phyloP scores from a whole-genome alignment of 2,329 filamentous ascomycete genomes.

The Neonectria coccinea region DNA sequence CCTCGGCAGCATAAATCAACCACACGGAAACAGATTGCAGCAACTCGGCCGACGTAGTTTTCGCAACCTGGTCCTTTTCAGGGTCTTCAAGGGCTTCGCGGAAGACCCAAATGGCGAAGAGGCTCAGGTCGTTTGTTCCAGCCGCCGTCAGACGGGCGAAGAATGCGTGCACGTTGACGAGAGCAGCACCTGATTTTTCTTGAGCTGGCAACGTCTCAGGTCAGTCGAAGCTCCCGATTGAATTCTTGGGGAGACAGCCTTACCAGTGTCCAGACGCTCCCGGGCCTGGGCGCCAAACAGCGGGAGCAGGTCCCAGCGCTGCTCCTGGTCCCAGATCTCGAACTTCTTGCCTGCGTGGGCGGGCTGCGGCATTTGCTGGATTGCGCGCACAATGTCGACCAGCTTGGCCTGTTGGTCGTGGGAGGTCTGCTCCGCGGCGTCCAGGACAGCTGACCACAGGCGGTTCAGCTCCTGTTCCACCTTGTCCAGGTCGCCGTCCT shows the following conservation, averaged over 20 bases:
- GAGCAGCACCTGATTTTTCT: conserved; percentile 23
- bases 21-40: conserved; percentile 30
- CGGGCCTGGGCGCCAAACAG: conserved; percentile 33
- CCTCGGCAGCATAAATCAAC: conserved; percentile 29
- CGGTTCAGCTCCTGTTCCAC: conserved; percentile 29
- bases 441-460: conserved; percentile 34
- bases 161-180: conserved; percentile 34
- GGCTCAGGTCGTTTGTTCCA: conserved; percentile 28
- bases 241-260: background rate
- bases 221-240: background rate
- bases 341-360: conserved; percentile 29
- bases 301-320: conserved; percentile 34
- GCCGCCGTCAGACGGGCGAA: conserved; percentile 33
- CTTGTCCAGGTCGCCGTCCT: conserved; percentile 24
- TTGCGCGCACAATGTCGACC: conserved; percentile 36
- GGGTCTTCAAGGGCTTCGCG: conserved; percentile 37
- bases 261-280: conserved; percentile 36
- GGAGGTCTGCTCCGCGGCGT: conserved; percentile 36
- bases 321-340: conserved; percentile 35
- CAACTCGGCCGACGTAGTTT: background rate
- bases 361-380: conserved; percentile 29
- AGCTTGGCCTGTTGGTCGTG: conserved; percentile 39
- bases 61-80: conserved; percentile 12
- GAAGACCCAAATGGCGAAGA: conserved; percentile 36
- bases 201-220: conserved; percentile 19